A percentile compares a stretch with the other conserved stretches of the same genome.
Evolutionary conservation across 1,139 yeast genomes (phyloP).

Genomic region (Petasospora rhodanensis): DNA sequence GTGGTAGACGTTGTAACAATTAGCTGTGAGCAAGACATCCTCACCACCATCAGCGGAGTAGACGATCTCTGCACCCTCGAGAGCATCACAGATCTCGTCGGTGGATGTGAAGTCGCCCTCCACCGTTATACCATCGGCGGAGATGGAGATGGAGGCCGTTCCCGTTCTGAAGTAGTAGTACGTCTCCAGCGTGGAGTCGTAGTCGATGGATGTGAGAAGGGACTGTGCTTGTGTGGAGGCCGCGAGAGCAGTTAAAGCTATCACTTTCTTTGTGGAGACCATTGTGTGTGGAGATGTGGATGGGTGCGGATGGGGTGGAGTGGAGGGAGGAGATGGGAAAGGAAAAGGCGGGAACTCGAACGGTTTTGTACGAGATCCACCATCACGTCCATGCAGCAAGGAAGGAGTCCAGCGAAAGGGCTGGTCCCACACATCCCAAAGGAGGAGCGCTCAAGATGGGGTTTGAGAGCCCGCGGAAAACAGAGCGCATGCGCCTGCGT

Average conservation of each 20-base stretch:
- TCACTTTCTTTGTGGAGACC: constrained; percentile 3
- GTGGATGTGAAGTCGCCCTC: constrained; percentile 12
- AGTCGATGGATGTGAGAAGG: constrained; percentile 16
- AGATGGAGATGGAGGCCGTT: constrained; percentile 10
- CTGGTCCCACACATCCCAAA: too few relatives aligned
- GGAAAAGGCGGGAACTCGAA: neutral
- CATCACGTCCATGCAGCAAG: too few relatives aligned
- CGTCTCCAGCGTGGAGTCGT: constrained; percentile 13
- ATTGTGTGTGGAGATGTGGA: constrained; percentile 1
- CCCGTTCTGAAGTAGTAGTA: constrained; percentile 22
- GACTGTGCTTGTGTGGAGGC: constrained; percentile 15
- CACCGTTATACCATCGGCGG: constrained; percentile 16
- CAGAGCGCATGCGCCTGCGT: too few relatives aligned
- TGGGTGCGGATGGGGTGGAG: neutral
- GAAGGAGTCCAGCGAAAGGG: too few relatives aligned
- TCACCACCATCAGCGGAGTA: constrained; percentile 16
- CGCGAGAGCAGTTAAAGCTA: constrained; percentile 6
- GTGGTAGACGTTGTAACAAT: constrained; percentile 22
- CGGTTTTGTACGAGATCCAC: too few relatives aligned
- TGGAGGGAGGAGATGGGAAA: neutral
- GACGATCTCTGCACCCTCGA: constrained; percentile 20
- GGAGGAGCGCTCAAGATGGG: too few relatives aligned
- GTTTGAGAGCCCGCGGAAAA: too few relatives aligned
- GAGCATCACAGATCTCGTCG: constrained; percentile 12
- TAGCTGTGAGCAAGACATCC: constrained; percentile 19